These are phyloP conservation scores for Pseudogymnoascus sp. DNA, from an alignment of 2,329 filamentous ascomycete genomes.

Conservation along the genomic window DNA sequence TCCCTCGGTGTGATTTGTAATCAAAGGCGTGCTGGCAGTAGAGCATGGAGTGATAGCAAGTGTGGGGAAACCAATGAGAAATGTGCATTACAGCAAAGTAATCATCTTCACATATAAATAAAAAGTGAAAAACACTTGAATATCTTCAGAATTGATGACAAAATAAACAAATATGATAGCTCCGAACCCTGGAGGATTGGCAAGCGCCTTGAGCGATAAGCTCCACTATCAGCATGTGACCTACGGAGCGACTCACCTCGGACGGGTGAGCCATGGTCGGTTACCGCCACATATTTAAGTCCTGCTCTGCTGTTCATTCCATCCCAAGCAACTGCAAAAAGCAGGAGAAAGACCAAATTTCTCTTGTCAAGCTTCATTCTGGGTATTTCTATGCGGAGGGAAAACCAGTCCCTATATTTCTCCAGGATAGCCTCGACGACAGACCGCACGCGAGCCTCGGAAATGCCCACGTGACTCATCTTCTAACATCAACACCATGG, in stretches of 20 bases:
- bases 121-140: background rate
- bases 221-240: background rate
- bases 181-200: background rate
- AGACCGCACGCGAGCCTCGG: background rate
- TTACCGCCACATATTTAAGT: background rate
- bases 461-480: constrained; percentile 1
- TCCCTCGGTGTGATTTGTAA: background rate
- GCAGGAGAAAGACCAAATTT: background rate
- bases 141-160: background rate
- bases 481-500: background rate
- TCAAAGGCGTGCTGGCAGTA: background rate
- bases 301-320: background rate
- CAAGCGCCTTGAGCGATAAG: background rate
- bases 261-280: background rate
- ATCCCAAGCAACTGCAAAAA: background rate
- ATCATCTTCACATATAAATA: background rate
- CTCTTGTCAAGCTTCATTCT: background rate
- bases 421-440: background rate
- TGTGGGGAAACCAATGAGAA: background rate
- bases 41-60: background rate
- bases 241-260: background rate
- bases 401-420: background rate
- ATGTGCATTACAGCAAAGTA: background rate
- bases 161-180: background rate
- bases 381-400: background rate